phyloP scores from a whole-genome alignment of 352 stramenopile species.

The Phytophthora pistaciae region DNA sequence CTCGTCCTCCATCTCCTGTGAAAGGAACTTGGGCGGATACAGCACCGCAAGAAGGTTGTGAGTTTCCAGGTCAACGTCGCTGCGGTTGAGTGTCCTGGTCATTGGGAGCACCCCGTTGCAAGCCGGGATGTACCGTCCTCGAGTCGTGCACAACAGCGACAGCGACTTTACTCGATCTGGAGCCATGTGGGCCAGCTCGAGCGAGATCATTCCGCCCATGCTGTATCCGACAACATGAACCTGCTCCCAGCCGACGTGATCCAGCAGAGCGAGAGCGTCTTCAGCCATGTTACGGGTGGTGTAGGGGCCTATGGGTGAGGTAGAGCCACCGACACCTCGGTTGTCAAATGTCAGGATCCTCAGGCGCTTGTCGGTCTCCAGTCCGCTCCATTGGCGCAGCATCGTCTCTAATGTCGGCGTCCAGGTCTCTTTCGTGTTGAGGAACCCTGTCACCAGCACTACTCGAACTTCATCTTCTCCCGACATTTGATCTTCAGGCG shows the following conservation, averaged over 20 bases:
- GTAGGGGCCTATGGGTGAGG: constrained; percentile 45
- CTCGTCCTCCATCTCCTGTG: constrained; percentile 37
- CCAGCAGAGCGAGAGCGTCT: constrained; percentile 50
- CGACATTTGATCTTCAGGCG: neutral
- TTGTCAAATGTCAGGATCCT: constrained; percentile 59
- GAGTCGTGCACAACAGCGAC: constrained; percentile 51
- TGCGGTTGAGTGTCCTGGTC: constrained; percentile 35
- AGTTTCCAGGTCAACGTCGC: constrained; percentile 34
- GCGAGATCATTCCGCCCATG: constrained; percentile 63
- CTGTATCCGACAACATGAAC: constrained; percentile 53
- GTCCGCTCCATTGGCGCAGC: constrained; percentile 37
- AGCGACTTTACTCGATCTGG: constrained; percentile 49
- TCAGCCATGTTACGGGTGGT: constrained; percentile 54
- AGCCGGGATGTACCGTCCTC: constrained; percentile 43
- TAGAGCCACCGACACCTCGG: constrained; percentile 49
- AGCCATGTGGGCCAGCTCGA: constrained; percentile 44
- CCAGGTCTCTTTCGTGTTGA: constrained; percentile 55
- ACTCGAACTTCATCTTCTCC: constrained; percentile 32
- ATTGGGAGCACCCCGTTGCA: constrained; percentile 39
- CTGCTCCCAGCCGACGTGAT: constrained; percentile 48
- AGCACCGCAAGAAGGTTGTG: constrained; percentile 45
- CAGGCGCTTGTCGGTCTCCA: constrained; percentile 13
- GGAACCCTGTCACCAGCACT: constrained; percentile 55
- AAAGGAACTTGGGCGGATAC: constrained; percentile 43
- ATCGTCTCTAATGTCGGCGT: constrained; percentile 46